Evolutionary conservation across 495 filamentous ascomycete genomes (phyloP), one percentile per base, ranked within the genome.

Genomic region (Xylaria bambusicola): DNA sequence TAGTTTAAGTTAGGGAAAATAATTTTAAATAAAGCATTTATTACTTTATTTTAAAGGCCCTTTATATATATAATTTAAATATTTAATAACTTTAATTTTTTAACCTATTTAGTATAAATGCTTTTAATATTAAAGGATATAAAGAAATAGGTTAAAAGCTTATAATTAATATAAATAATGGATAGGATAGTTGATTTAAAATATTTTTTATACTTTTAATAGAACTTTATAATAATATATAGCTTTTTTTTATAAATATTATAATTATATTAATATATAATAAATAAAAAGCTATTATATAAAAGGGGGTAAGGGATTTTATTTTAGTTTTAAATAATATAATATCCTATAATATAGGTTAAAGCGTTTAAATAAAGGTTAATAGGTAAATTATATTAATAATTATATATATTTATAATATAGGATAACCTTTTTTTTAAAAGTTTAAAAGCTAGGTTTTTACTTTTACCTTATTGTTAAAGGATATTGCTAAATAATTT

Each of bases 121-220:
- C 27, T 23, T 44, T 23, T 23, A 45, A 44, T 18, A 20, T 27
- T 23, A 1, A 23, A 44, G n/a, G n/a, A 36, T 54, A 36, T 54
- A 33, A 36, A 36, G n/a, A n/a, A n/a, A n/a, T n/a, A n/a, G n/a
- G n/a, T n/a, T n/a, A n/a, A n/a, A n/a, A n/a, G n/a, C n/a, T 36
- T 36, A 21, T 36, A 36, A 38, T 54, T 45, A 45, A 38, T 54
- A n/a, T 54, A 36, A 33, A 36, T 56, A 20, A 41, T 41, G 21
- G 23, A 21, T 41, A 21, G 12, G n/a, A 18, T 45, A 6, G 10
- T 33, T 33, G 10, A 33, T 33, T 33, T 33, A 33, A 33, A 4
- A 9, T 55, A 2, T 21, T 20, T 18, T 55, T 33, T 33, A 33
- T 33, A 33, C 31, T 33, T 33, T 33, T 6, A 33, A 6, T 5